Conservation (phyloP, 2,329 filamentous ascomycete species). For the Byssoonygena ceratinophila region DNA sequence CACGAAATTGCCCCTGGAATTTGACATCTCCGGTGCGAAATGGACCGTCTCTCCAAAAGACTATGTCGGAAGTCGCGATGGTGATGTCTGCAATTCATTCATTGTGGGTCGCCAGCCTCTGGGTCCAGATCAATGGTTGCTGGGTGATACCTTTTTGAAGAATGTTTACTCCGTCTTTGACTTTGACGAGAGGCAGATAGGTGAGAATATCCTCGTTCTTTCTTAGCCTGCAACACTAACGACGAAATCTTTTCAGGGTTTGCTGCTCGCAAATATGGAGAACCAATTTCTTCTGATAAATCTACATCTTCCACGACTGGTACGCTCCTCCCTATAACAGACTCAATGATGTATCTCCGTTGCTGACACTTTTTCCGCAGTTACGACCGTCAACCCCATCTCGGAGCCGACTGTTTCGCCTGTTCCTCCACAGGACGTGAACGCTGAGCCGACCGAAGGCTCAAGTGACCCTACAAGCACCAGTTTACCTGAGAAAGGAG, state of each 20-base stretch:
- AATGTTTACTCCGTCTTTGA: slow-evolving; percentile 86
- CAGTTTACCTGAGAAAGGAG: not conserved
- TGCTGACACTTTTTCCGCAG: slow-evolving; percentile 2
- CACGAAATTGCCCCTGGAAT: slow-evolving; percentile 48
- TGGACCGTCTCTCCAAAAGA: slow-evolving; percentile 61
- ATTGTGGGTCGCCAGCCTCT: slow-evolving; percentile 63
- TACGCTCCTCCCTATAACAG: slow-evolving; percentile 1
- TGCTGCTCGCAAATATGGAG: slow-evolving; percentile 9
- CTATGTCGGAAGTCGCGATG: slow-evolving; percentile 44
- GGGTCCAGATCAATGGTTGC: slow-evolving; percentile 55
- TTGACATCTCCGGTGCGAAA: slow-evolving; percentile 57
- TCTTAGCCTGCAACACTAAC: not conserved
- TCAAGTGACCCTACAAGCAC: not conserved
- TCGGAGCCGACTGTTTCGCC: slow-evolving; percentile 2
- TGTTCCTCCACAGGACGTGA: slow-evolving; percentile 1
- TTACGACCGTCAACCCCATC: not conserved
- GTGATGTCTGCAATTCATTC: slow-evolving; percentile 50
- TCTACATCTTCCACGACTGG: not conserved
- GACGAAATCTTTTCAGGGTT: slow-evolving; percentile 8
- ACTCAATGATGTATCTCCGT: not conserved
- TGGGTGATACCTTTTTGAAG: slow-evolving; percentile 78
- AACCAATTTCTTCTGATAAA: not conserved
- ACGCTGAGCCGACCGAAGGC: not conserved
- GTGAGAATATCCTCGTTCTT: slow-evolving; percentile 16
- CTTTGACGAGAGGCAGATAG: slow-evolving; percentile 45